phyloP scores from a whole-genome alignment of 2,329 filamentous ascomycete species.

The Fusarium sublunatum region DNA sequence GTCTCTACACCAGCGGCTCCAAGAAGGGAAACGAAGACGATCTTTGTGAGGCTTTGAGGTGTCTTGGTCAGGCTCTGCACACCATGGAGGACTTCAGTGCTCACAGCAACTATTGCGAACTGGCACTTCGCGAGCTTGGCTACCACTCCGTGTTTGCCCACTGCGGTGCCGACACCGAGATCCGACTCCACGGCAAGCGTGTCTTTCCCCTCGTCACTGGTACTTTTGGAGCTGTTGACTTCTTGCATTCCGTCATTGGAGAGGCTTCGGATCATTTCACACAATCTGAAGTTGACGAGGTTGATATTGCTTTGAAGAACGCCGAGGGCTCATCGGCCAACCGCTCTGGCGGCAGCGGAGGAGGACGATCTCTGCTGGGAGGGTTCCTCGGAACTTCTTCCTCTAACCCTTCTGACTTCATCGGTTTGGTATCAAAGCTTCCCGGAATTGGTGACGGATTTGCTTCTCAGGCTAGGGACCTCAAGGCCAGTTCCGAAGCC shows the following conservation, averaged over 20 bases:
- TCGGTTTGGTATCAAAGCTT: constrained; percentile 78
- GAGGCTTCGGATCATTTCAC: constrained; percentile 87
- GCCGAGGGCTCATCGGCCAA: constrained; percentile 65
- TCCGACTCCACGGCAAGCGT: constrained; percentile 70
- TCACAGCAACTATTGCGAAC: constrained; percentile 86
- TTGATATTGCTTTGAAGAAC: constrained; percentile 78
- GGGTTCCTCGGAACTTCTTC: constrained; percentile 56
- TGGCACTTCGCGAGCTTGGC: constrained; percentile 79
- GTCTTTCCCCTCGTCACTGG: constrained; percentile 81
- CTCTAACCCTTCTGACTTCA: constrained; percentile 67
- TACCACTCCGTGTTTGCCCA: constrained; percentile 85
- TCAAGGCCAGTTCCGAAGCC: constrained; percentile 70
- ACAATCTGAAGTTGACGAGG: constrained; percentile 85
- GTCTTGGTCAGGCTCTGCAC: constrained; percentile 79
- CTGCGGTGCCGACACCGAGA: constrained; percentile 73
- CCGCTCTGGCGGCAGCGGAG: constrained; percentile 50
- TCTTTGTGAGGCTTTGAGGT: constrained; percentile 82
- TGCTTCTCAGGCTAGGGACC: constrained; percentile 71
- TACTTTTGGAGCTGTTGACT: constrained; percentile 82
- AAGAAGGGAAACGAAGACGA: constrained; percentile 76
- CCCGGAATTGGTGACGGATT: constrained; percentile 76
- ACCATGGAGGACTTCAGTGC: constrained; percentile 83
- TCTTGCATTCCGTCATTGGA: constrained; percentile 80
- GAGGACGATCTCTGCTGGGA: constrained; percentile 50
- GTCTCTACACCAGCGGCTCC: constrained; percentile 76